Conservation (phyloP, 73 alveolate species). For the Durusdinium trenchii region DNA sequence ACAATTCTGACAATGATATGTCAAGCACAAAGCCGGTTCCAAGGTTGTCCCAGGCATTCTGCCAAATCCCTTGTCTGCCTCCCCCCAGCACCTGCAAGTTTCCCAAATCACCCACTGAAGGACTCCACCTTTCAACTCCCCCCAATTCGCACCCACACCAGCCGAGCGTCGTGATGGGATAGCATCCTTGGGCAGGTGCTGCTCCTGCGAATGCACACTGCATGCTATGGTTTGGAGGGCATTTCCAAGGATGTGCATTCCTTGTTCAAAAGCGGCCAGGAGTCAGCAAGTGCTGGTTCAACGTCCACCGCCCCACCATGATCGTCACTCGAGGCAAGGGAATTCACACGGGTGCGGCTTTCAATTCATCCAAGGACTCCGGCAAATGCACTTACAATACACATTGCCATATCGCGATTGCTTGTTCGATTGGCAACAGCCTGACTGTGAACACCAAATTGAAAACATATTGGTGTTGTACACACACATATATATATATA, state of each 20-base stretch:
- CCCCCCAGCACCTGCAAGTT: not conserved
- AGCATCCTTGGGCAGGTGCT: conserved; percentile 61
- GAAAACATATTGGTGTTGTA: no score
- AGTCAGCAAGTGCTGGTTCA: not conserved
- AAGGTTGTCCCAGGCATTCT: not conserved
- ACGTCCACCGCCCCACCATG: not conserved
- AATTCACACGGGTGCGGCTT: not conserved
- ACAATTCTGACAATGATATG: no score
- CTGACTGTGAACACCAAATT: no score
- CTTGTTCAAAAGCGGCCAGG: not conserved
- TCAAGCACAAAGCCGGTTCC: not conserved
- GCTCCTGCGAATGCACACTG: conserved; percentile 23
- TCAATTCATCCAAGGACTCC: not conserved
- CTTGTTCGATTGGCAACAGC: no score
- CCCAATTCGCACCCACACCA: not conserved
- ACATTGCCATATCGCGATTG: no score
- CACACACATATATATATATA: no score
- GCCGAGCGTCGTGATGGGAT: conserved; percentile 48
- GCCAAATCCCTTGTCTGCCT: not conserved
- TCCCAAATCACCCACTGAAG: not conserved
- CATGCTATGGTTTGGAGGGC: not conserved
- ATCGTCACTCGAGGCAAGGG: not conserved
- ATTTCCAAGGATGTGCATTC: not conserved
- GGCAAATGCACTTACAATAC: not conserved
- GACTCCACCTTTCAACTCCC: not conserved